These are phyloP conservation scores for Trichoderma sp. DNA, from an alignment of 2,329 filamentous ascomycete species.

Conservation along the genomic window DNA sequence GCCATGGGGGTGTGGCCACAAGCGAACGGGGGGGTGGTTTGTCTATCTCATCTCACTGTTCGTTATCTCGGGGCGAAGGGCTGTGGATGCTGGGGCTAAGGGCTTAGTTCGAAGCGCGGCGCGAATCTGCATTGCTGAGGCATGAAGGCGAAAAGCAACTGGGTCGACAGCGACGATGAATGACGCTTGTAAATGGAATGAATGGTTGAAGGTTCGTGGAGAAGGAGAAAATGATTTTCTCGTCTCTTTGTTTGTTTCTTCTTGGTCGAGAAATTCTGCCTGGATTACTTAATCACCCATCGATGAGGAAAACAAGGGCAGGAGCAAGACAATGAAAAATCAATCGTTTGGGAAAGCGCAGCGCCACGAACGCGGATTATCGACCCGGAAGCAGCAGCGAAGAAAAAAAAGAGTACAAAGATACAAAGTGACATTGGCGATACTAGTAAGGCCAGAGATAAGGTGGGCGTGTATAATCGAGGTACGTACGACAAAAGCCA, in stretches of 20 bases:
- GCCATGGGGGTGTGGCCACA: not conserved
- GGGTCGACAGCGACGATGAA: not conserved
- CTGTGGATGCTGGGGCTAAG: conserved; percentile 11
- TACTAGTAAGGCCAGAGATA: not conserved
- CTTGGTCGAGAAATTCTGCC: not conserved
- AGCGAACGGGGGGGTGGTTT: not conserved
- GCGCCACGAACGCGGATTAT: conserved; percentile 1
- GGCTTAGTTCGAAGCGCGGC: conserved; percentile 18
- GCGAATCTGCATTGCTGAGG: conserved; percentile 5
- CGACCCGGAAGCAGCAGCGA: not conserved
- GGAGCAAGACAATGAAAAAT: not conserved
- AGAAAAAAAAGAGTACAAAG: not conserved
- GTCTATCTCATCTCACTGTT: not conserved
- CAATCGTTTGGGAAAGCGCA: not conserved
- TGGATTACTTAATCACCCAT: not conserved
- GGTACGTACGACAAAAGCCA: conserved; percentile 19
- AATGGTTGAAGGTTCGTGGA: not conserved
- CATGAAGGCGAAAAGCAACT: conserved; percentile 5
- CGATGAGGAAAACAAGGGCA: not conserved
- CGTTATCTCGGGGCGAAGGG: conserved; percentile 14
- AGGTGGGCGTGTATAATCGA: conserved; percentile 5
- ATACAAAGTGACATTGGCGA: not conserved
- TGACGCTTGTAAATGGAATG: not conserved
- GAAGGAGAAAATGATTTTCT: not conserved
- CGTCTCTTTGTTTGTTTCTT: not conserved